Evolutionary conservation across 768 basidiomycete species (phyloP).

Genomic region (Rhodotorula diobovata): DNA sequence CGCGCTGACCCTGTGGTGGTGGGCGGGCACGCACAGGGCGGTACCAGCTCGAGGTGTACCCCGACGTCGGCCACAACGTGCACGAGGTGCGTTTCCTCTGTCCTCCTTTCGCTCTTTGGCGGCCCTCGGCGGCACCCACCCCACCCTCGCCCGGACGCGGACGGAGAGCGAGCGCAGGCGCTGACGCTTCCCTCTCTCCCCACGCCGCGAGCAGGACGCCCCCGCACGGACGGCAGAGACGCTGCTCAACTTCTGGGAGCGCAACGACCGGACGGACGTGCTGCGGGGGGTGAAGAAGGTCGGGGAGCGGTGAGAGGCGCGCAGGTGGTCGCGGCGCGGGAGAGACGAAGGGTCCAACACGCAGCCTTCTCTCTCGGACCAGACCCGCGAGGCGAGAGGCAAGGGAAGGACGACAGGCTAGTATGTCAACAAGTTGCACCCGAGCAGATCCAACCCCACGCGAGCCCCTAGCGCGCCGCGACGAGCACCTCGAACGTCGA

Average conservation of each 20-base stretch:
- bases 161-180: too few relatives aligned
- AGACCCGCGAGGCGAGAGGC: too few relatives aligned
- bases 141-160: too few relatives aligned
- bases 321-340: too few relatives aligned
- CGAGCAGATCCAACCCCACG: too few relatives aligned
- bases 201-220: constrained; percentile 62
- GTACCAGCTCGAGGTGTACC: constrained; percentile 85
- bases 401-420: too few relatives aligned
- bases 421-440: not conserved
- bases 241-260: constrained; percentile 80
- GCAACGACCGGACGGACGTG: constrained; percentile 69
- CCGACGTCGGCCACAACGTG: constrained; percentile 84
- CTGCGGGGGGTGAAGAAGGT: constrained; percentile 58
- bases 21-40: too few relatives aligned
- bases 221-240: constrained; percentile 73
- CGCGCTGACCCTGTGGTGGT: not conserved
- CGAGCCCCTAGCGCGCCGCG: not conserved
- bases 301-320: constrained; percentile 49
- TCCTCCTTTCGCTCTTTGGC: constrained; percentile 56
- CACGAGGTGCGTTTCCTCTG: constrained; percentile 66
- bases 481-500: constrained; percentile 59
- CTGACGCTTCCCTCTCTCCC: constrained; percentile 74
- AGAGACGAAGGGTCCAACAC: not conserved
- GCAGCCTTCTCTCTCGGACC: not conserved
- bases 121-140: constrained; percentile 37